phyloP scores from a whole-genome alignment of 108 stramenopile species.

The Cyclotella cryptica region DNA sequence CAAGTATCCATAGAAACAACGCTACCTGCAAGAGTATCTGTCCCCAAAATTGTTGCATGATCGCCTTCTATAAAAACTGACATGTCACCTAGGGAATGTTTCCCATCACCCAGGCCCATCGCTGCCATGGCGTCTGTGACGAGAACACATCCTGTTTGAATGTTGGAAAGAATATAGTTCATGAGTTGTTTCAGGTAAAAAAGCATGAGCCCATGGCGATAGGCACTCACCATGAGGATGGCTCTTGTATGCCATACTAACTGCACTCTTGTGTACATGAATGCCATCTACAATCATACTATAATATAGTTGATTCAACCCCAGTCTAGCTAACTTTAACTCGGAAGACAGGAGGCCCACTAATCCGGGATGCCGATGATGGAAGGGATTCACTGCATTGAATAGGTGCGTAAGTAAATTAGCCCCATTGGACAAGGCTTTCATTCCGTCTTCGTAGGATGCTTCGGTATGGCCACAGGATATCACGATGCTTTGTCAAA shows the following conservation, averaged over 20 bases:
- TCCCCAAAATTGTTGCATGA: conserved; percentile 48
- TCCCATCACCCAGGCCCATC: conserved; percentile 60
- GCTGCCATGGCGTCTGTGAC: conserved; percentile 75
- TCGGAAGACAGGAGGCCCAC: conserved; percentile 52
- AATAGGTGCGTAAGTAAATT: conserved; percentile 63
- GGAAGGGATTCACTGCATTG: conserved; percentile 70
- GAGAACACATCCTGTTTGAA: conserved; percentile 37
- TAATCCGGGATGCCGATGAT: conserved; percentile 67
- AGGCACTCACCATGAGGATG: conserved; percentile 45
- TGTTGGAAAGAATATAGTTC: background rate
- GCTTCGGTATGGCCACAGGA: conserved; percentile 62
- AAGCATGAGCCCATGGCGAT: too few species aligned
- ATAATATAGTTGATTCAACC: conserved; percentile 17
- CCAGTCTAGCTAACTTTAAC: conserved; percentile 10
- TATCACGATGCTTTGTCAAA: conserved; percentile 39
- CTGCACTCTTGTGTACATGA: conserved; percentile 54
- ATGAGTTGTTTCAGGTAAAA: background rate
- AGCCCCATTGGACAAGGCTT: conserved; percentile 56
- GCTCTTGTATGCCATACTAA: conserved; percentile 52
- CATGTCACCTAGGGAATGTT: conserved; percentile 46
- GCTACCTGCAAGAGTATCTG: conserved; percentile 64
- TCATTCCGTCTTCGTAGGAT: conserved; percentile 40
- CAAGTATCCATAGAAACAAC: conserved; percentile 62
- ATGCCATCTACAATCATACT: conserved; percentile 61
- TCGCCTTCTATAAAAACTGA: conserved; percentile 38